Conservation (phyloP, 2,329 filamentous ascomycete species). For the Penicillium nordicum region DNA sequence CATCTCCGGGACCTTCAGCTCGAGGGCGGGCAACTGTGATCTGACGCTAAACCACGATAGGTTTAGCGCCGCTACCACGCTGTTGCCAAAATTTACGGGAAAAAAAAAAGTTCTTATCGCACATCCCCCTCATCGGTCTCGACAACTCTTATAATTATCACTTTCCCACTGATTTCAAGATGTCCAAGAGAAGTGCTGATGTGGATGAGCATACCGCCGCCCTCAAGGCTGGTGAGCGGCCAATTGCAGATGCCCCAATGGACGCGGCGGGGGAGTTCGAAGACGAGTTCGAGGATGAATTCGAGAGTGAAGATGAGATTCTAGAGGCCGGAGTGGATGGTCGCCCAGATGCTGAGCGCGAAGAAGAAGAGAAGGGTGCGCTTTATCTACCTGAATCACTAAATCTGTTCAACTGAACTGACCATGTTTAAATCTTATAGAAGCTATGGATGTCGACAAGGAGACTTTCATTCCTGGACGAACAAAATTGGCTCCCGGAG, state of each 20-base stretch:
- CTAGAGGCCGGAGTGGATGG: constrained; percentile 93
- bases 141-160: constrained; percentile 9
- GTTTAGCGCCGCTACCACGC: constrained; percentile 24
- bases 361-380: constrained; percentile 75
- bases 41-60: constrained; percentile 35
- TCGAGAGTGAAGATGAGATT: constrained; percentile 89
- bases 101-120: constrained; percentile 35
- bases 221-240: constrained; percentile 61
- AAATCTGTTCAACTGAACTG: background rate
- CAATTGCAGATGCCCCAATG: constrained; percentile 48
- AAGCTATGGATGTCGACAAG: constrained; percentile 89
- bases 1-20: constrained; percentile 14
- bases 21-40: constrained; percentile 23
- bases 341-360: constrained; percentile 83
- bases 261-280: constrained; percentile 62
- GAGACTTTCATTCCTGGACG: constrained; percentile 94
- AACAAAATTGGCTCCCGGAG: constrained; percentile 83
- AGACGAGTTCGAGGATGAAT: constrained; percentile 90
- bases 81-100: constrained; percentile 22
- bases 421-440: constrained; percentile 34
- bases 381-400: background rate
- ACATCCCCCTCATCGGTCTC: constrained; percentile 12
- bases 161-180: constrained; percentile 30
- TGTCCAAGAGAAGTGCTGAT: constrained; percentile 61
- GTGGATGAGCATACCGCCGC: constrained; percentile 51